phyloP scores from a whole-genome alignment of 164 flowering plant genomes.

The Amborella trichopoda region DNA sequence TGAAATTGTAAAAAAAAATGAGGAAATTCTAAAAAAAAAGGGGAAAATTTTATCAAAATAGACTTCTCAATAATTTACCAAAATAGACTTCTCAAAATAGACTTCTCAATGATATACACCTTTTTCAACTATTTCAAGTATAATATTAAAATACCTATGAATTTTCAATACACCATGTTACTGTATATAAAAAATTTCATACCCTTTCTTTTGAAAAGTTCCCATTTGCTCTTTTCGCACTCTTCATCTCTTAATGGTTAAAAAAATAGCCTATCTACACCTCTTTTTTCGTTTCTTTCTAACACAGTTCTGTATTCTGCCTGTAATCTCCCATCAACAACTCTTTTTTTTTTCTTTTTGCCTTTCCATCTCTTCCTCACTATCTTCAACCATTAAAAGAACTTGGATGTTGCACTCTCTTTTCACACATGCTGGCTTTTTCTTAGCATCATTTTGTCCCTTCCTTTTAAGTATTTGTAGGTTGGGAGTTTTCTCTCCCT shows the following conservation, averaged over 20 bases:
- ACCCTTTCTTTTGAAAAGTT: neutral
- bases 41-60: too few species aligned
- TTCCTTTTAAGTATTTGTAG: too few species aligned
- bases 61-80: neutral
- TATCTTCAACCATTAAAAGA: too few species aligned
- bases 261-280: neutral
- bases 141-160: neutral
- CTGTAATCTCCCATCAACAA: too few species aligned
- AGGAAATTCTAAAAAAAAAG: too few species aligned
- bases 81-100: neutral
- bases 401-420: too few species aligned
- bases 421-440: too few species aligned
- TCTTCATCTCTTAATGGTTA: neutral
- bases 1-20: too few species aligned
- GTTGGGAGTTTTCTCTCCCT: too few species aligned
- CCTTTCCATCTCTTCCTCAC: too few species aligned
- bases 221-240: neutral
- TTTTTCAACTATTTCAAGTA: neutral
- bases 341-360: too few species aligned
- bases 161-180: neutral
- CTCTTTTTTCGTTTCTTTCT: neutral
- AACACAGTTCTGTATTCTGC: neutral
- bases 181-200: neutral
- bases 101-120: neutral
- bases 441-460: too few species aligned